Evolutionary conservation across 768 basidiomycete genomes (phyloP), one percentile per base, ranked within the genome.

Genomic region (Phylloporus arenicola): DNA sequence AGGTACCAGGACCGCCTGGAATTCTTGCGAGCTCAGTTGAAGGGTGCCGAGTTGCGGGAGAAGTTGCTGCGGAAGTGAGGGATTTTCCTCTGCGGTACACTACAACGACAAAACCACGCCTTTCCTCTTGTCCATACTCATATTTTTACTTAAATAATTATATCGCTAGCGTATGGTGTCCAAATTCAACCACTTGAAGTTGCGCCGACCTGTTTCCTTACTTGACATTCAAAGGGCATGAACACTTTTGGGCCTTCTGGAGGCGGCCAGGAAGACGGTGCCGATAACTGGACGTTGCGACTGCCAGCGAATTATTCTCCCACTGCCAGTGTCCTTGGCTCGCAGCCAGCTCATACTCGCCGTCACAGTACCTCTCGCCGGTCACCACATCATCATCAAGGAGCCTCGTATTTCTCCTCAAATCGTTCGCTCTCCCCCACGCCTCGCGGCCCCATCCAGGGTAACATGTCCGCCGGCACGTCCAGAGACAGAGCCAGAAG

Each of bases 21-120:
- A 55, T 92, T 87, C 63, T 70, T 92, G 57, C 79, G 85, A 31
- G 89, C 89, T 33, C 85, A 86, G 68, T 63, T 92, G 62, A 90
- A 89, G 69, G 84, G 86, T 17, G 89, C 88, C 2, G 85, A 90
- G 69, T 64, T 92, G 60, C 86, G 86, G 55, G 90, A 92, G 72
- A 88, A 88, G 64, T 68, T 92, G 57, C 57, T 86, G 72, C 81
- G 78, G 63, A 83, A 77, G 64, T 82, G 57, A 73, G 40, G 22
- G 45, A 38, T 30, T 20, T 29, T 35, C n/a, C 27, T 41, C 39
- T 42, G 29, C 42, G 45, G 16, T 38, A 30, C 24, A 22, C 45
- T 51, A 27, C 29, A 31, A 12, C 6, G 1, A 29, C 29, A 29
- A 44, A 33, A 29, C 34, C 10, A 30, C 44, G 45, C 40, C 57